These are phyloP conservation scores for Colletotrichum endophyticum DNA, from an alignment of 2,329 filamentous ascomycete genomes.

Conservation along the genomic window DNA sequence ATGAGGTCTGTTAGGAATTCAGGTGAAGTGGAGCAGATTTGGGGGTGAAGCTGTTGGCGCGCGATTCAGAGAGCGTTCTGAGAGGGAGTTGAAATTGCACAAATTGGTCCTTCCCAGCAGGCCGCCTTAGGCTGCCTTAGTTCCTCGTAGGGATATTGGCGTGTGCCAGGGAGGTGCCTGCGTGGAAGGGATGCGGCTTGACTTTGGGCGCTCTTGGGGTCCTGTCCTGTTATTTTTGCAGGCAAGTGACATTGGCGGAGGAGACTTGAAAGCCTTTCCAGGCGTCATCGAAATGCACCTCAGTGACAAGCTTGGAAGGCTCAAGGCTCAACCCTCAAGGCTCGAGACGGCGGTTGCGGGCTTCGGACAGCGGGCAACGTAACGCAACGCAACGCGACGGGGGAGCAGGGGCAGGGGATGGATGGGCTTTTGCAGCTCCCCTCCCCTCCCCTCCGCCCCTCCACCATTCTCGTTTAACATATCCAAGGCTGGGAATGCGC, in stretches of 20 bases:
- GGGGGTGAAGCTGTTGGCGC: constrained; percentile 4
- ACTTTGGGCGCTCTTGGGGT: not conserved
- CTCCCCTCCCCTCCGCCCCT: not conserved
- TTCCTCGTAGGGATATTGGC: not conserved
- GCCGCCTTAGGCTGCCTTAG: not conserved
- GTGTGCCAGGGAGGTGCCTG: not conserved
- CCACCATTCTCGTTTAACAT: not conserved
- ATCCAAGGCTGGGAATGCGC: not conserved
- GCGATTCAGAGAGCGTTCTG: constrained; percentile 5
- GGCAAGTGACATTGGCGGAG: not conserved
- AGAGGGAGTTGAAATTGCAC: constrained; percentile 2
- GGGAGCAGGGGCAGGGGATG: not conserved
- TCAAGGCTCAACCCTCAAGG: not conserved
- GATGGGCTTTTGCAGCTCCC: not conserved
- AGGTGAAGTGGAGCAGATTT: constrained; percentile 20
- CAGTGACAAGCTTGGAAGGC: not conserved
- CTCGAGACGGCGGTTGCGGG: not conserved
- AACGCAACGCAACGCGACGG: not conserved
- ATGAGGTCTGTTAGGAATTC: constrained; percentile 21
- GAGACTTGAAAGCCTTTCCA: not conserved
- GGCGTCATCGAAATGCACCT: not conserved
- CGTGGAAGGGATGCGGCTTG: not conserved
- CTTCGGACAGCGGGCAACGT: not conserved
- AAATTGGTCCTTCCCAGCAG: not conserved
- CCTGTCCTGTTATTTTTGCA: not conserved